Conservation (phyloP, 2,329 filamentous ascomycete species). For the Botrytis pseudocinerea region DNA sequence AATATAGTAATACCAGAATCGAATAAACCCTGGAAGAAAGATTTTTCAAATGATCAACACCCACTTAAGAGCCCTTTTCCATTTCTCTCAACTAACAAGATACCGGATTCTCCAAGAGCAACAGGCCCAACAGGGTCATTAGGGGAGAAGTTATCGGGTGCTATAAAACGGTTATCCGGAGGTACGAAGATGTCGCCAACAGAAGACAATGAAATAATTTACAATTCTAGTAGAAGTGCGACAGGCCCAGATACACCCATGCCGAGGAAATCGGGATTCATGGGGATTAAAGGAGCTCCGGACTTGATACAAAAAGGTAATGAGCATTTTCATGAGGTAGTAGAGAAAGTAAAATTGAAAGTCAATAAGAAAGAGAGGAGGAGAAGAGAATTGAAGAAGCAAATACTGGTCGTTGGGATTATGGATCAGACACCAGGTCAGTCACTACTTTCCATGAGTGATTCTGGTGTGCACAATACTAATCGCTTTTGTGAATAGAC, state of each 20-base stretch:
- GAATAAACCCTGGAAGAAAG: slow-evolving; percentile 6
- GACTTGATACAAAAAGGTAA: slow-evolving; percentile 28
- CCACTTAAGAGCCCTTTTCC: slow-evolving; percentile 32
- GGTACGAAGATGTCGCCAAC: neutral
- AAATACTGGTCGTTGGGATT: slow-evolving; percentile 34
- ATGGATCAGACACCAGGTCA: slow-evolving; percentile 35
- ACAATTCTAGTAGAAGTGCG: slow-evolving; percentile 25
- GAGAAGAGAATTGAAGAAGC: slow-evolving; percentile 34
- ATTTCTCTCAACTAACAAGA: slow-evolving; percentile 20
- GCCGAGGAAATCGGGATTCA: slow-evolving; percentile 27
- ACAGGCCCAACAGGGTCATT: neutral
- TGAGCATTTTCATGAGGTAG: slow-evolving; percentile 28
- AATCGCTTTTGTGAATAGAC: slow-evolving; percentile 23
- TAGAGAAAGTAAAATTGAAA: slow-evolving; percentile 30
- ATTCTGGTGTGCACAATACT: slow-evolving; percentile 14
- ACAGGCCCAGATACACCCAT: slow-evolving; percentile 31
- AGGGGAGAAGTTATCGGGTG: slow-evolving; percentile 25
- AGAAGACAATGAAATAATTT: slow-evolving; percentile 9
- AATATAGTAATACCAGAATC: neutral
- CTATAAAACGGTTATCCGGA: slow-evolving; percentile 26
- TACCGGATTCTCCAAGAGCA: slow-evolving; percentile 9
- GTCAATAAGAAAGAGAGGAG: slow-evolving; percentile 30
- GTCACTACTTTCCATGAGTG: slow-evolving; percentile 12
- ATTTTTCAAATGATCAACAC: slow-evolving; percentile 27
- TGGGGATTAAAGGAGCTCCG: slow-evolving; percentile 17